Percentiles rank a stretch among this genome's conserved stretches.
phyloP scores from a whole-genome alignment of 2,329 filamentous ascomycete species.

The Aspergillus transmontanensis region DNA sequence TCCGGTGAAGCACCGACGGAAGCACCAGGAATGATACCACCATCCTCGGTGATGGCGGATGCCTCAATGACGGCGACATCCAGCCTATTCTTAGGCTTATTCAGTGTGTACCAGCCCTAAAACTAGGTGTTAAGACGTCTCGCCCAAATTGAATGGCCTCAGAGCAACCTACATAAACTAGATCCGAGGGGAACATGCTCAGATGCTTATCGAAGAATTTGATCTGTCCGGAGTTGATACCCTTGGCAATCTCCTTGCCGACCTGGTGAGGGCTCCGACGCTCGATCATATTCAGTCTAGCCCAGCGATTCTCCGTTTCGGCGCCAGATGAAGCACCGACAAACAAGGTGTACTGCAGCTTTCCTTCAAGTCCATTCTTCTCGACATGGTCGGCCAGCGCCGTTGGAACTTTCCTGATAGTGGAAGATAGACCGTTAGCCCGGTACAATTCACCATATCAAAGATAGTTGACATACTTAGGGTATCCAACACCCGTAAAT shows the following conservation, averaged over 20 bases:
- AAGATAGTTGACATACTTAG: slow-evolving; percentile 64
- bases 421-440: background rate
- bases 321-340: slow-evolving; percentile 88
- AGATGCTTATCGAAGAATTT: slow-evolving; percentile 94
- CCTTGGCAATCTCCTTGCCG: slow-evolving; percentile 85
- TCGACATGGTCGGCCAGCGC: slow-evolving; percentile 88
- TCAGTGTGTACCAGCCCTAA: slow-evolving; percentile 78
- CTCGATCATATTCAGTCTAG: slow-evolving; percentile 86
- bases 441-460: background rate
- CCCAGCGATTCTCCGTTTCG: slow-evolving; percentile 91
- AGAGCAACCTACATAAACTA: slow-evolving; percentile 66
- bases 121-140: background rate
- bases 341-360: slow-evolving; percentile 84
- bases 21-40: slow-evolving; percentile 84
- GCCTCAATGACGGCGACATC: slow-evolving; percentile 87
- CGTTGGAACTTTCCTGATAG: slow-evolving; percentile 72
- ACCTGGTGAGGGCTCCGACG: slow-evolving; percentile 83
- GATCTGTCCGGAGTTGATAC: slow-evolving; percentile 85
- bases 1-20: slow-evolving; percentile 84
- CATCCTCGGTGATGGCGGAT: slow-evolving; percentile 83
- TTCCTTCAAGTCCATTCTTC: slow-evolving; percentile 78
- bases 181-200: slow-evolving; percentile 86
- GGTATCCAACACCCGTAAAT: slow-evolving; percentile 88
- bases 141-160: background rate
- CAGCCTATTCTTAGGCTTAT: slow-evolving; percentile 71